Base-by-base conservation (phyloP, 495 filamentous ascomycete species). In the Patellaria atrata region DNA sequence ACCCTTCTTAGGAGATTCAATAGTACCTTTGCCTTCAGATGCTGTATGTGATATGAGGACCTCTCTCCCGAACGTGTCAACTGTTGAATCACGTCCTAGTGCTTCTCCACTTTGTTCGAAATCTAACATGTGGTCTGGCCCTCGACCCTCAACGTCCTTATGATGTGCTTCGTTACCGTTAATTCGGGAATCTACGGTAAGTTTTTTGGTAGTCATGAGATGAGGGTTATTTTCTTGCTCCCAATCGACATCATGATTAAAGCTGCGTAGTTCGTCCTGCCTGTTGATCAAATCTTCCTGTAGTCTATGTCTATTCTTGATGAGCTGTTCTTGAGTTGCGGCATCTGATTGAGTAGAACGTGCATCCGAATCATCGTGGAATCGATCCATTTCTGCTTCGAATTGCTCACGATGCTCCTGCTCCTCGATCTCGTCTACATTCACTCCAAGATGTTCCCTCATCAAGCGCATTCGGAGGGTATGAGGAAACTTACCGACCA, bases 401-500 rank as follows among this genome's bases (percentile, higher is more conserved):
- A 30, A 38, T 11, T 28, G 25, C 13, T 37, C 15, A 20, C 38
- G 39, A 41, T 64, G 61, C 44, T 92, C 82, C 30, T 86, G 77
- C 43, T 89, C 84, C 60, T 82, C 64, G 36, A 93, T 69, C 50
- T 80, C 83, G 51, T 99, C 89, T 13, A 93, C 82, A 50, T 96
- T 89, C 34, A 99, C 61, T 22, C 89, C 89, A 22, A 99, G 67
- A 65, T 99, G 89, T 57, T 99, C 89, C 41, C 89, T 73, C 89
- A 96, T 96, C 28, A 99, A 60, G 25, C 91, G 74, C 65, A 94
- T 76, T 2, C 89, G 80, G 41, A 97, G 71, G 0, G 85, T 89
- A 51, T 96, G 86, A 12, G 89, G 79, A 55, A 94, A 97, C 18
- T 79, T 68, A 18, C 87, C 89, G 27, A 96, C 91, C 11, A 78